Percentiles rank a stretch among this genome's conserved stretches.
Conservation (phyloP, 345 rosid species). For the Eucalyptus leucophloia region DNA sequence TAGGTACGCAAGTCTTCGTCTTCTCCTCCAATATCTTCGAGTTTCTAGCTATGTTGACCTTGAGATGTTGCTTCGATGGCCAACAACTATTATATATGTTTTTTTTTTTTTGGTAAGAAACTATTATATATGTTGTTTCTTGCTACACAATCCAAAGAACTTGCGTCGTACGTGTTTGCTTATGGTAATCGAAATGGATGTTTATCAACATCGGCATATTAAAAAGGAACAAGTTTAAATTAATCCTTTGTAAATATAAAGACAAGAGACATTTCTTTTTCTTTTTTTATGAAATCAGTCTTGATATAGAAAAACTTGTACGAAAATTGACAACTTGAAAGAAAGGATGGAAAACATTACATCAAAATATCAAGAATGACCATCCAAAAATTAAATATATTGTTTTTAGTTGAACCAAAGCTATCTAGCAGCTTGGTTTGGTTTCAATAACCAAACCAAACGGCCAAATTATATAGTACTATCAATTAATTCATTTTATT, state of each 20-base stretch:
- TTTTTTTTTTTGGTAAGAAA: too few relatives aligned
- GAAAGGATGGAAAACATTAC: neutral
- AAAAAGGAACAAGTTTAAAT: neutral
- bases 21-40: too few relatives aligned
- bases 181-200: neutral
- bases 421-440: neutral
- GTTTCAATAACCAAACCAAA: neutral
- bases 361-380: neutral
- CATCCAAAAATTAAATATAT: neutral
- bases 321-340: neutral
- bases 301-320: neutral
- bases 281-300: neutral
- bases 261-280: neutral
- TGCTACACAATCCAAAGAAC: neutral
- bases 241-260: neutral
- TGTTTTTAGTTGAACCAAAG: neutral
- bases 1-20: fast-evolving
- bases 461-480: neutral
- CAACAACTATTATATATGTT: neutral
- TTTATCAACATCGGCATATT: neutral
- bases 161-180: neutral
- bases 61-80: too few relatives aligned
- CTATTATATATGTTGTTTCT: neutral
- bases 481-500: neutral
- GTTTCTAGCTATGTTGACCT: too few relatives aligned